A percentile compares a stretch with the other conserved stretches of the same genome.
Evolutionary conservation across 202 grass and related monocot genomes (phyloP).

Genomic region (Carex arenaria): DNA sequence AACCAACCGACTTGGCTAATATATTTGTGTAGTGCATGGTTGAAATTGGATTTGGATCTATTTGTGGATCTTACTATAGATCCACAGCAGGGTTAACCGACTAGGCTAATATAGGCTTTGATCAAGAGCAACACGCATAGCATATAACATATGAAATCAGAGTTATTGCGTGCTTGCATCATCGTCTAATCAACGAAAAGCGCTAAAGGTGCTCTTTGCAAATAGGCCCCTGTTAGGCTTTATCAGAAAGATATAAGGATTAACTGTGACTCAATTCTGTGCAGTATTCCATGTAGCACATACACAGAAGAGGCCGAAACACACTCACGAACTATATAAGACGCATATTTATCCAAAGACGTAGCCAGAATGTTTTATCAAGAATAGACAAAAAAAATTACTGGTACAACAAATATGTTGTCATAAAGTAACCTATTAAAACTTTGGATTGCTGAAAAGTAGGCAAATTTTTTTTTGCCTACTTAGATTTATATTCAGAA

Average conservation of each 20-base stretch:
- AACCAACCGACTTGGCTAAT: too few species aligned
- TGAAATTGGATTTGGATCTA: neutral
- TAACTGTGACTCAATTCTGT: neutral
- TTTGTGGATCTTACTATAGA: neutral
- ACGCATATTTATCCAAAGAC: too few species aligned
- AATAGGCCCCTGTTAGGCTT: conserved; percentile 8
- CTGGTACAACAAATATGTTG: too few species aligned
- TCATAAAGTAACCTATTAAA: too few species aligned
- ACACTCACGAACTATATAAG: too few species aligned
- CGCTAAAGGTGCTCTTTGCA: neutral
- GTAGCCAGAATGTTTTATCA: too few species aligned
- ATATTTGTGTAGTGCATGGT: too few species aligned
- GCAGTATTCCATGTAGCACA: neutral
- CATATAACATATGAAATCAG: neutral
- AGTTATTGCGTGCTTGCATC: conserved; percentile 13
- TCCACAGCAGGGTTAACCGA: neutral
- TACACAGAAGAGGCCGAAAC: too few species aligned
- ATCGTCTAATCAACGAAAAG: conserved; percentile 10
- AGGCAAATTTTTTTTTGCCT: too few species aligned
- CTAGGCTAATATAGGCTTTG: neutral
- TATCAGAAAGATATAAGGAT: neutral
- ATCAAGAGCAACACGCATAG: neutral
- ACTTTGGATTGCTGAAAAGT: too few species aligned
- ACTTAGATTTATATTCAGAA: too few species aligned
- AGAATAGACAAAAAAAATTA: too few species aligned